Percentiles rank a stretch among this genome's conserved stretches.
phyloP scores from a whole-genome alignment of 2,329 filamentous ascomycete genomes.

The Aspergillus pseudonomiae region DNA sequence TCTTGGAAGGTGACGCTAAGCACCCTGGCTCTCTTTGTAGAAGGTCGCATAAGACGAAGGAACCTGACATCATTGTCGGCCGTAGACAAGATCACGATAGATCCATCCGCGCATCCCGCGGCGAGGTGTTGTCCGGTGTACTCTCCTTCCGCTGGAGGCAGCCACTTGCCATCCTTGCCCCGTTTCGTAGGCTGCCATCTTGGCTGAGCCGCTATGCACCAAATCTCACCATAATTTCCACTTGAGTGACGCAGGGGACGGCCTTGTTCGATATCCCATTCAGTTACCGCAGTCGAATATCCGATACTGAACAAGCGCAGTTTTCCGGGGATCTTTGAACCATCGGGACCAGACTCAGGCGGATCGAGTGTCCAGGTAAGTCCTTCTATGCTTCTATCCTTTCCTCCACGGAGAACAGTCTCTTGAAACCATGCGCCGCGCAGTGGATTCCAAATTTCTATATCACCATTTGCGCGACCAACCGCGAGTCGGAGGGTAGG shows the following conservation, averaged over 20 bases:
- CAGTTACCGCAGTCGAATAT: constrained; percentile 86
- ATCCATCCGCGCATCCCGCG: constrained; percentile 88
- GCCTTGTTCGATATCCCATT: constrained; percentile 88
- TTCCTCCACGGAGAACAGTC: constrained; percentile 78
- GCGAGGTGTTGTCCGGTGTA: constrained; percentile 67
- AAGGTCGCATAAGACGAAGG: constrained; percentile 73
- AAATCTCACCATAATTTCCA: constrained; percentile 93
- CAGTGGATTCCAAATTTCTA: constrained; percentile 95
- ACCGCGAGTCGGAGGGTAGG: constrained; percentile 77
- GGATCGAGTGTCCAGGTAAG: constrained; percentile 89
- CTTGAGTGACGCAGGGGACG: constrained; percentile 78
- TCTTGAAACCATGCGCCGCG: constrained; percentile 88
- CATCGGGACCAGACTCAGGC: constrained; percentile 63
- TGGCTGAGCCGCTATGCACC: constrained; percentile 92
- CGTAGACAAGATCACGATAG: constrained; percentile 82
- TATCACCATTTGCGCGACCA: constrained; percentile 90
- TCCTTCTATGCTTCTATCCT: constrained; percentile 85
- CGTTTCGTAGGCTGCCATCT: constrained; percentile 47
- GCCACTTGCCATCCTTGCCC: constrained; percentile 39
- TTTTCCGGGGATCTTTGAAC: constrained; percentile 65
- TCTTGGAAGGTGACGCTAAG: constrained; percentile 91
- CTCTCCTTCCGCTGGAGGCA: constrained; percentile 41
- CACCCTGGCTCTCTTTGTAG: constrained; percentile 83
- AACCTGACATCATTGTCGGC: constrained; percentile 82
- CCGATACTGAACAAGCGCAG: constrained; percentile 94